Conservation (phyloP, 768 basidiomycete species). For the Scleroderma citrinum region DNA sequence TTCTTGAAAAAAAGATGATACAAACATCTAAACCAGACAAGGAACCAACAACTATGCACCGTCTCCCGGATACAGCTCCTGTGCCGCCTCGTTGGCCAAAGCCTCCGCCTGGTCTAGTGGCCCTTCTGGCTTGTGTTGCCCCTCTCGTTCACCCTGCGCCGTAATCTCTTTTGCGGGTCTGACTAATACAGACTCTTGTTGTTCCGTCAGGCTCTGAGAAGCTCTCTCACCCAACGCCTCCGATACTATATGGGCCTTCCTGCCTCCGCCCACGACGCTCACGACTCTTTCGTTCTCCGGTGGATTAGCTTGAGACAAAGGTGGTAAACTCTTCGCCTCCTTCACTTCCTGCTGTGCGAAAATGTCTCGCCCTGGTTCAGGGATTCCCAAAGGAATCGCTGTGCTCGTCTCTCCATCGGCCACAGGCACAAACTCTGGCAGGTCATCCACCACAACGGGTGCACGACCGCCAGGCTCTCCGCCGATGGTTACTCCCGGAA, state of each 20-base stretch:
- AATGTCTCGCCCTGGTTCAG: slow-evolving; percentile 72
- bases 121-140: slow-evolving; percentile 28
- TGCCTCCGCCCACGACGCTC: background rate
- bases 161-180: slow-evolving; percentile 6
- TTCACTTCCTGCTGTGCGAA: slow-evolving; percentile 50
- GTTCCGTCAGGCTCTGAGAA: background rate
- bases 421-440: background rate
- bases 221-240: background rate
- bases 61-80: slow-evolving; percentile 45
- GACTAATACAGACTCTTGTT: slow-evolving; percentile 3
- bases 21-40: background rate
- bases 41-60: slow-evolving; percentile 1
- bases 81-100: slow-evolving; percentile 45
- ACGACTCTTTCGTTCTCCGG: slow-evolving; percentile 6
- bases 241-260: background rate
- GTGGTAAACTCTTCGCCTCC: slow-evolving; percentile 40
- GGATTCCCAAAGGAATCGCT: slow-evolving; percentile 40
- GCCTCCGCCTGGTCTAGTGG: slow-evolving; percentile 45
- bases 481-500: slow-evolving; percentile 41
- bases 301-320: background rate
- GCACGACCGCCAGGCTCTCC: slow-evolving; percentile 51
- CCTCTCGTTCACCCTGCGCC: slow-evolving; percentile 5
- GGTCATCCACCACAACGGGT: slow-evolving; percentile 48
- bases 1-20: background rate
- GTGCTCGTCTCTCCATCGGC: slow-evolving; percentile 27